Conservation (phyloP, 257 asterid genomes). For the Ocimum tenuiflorum region DNA sequence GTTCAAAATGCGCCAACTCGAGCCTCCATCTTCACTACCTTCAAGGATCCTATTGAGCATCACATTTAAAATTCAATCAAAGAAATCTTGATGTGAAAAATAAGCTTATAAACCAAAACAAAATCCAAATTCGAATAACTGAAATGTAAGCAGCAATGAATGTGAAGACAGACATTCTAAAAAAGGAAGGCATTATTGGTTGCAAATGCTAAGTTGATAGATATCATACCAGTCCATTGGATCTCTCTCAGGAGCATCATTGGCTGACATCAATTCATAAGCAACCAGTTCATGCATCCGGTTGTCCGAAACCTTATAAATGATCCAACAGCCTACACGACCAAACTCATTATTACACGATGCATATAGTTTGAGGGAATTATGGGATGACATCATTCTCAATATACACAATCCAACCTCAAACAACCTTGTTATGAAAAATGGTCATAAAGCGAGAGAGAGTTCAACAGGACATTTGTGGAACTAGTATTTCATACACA, state of each 20-base stretch:
- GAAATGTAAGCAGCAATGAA: too few species aligned
- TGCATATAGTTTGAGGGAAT: too few species aligned
- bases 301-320: conserved; percentile 49
- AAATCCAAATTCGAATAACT: too few species aligned
- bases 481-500: conserved; percentile 1
- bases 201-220: too few species aligned
- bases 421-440: too few species aligned
- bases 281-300: conserved; percentile 56
- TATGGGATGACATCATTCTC: too few species aligned
- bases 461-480: neutral
- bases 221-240: conserved; percentile 81
- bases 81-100: neutral
- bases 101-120: neutral
- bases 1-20: conserved; percentile 66
- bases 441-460: too few species aligned
- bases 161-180: too few species aligned
- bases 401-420: too few species aligned
- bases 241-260: conserved; percentile 94
- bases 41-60: conserved; percentile 56
- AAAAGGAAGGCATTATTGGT: too few species aligned
- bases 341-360: conserved; percentile 20
- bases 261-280: conserved; percentile 92
- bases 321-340: conserved; percentile 80
- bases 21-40: conserved; percentile 82
- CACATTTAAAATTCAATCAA: too few species aligned